Base-by-base conservation (phyloP, 305 asterid species). In the Galium porrigens region DNA sequence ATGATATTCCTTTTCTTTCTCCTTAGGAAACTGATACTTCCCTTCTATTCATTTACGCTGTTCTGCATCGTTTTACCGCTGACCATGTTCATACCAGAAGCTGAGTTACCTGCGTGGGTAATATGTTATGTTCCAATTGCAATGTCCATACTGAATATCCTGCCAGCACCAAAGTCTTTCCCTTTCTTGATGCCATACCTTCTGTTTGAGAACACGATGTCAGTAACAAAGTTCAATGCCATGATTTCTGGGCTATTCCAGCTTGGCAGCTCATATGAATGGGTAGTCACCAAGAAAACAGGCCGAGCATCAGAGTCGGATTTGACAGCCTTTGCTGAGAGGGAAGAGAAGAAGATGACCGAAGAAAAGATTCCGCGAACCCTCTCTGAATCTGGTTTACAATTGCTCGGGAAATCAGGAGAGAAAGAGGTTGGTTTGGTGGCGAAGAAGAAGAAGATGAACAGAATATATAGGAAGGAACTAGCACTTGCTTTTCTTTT, bases 21-120 rank as follows among this genome's bases (percentile, higher is more conserved):
- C 14, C 86, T 91, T 5, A 79, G 98, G 77, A 92, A 89, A 74
- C 82, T 92, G 53, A 85, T 92, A 22, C 94, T 92, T 2, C 98
- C 98, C 9, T 85, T 92, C 56, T 89, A 92, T 77, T 92, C 98
- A 27, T 92, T 92, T 75, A 89, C 95, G 12, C 81, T 92, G 17
- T 92, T 92, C 72, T 92, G 98, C 63, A 82, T 89, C 83, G 84
- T 92, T 53, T 95, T 92, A 61, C 98, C 98, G 18, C 44, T 92
- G 42, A 91, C 98, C 0, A 91, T 91, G 96, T 91, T 91, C 87
- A 67, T 91, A 11, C 98, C 98, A 1, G 98, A 91, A 63, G 96
- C 95, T 0, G 89, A 86, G 58, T 61, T 91, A 55, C 98, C 96
- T 0, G 79, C 85, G 4, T 91, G 98, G 98, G 95, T 91, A 25